phyloP scores from a whole-genome alignment of 1,139 yeast species.

The Yamadazyma atmosphaerica region DNA sequence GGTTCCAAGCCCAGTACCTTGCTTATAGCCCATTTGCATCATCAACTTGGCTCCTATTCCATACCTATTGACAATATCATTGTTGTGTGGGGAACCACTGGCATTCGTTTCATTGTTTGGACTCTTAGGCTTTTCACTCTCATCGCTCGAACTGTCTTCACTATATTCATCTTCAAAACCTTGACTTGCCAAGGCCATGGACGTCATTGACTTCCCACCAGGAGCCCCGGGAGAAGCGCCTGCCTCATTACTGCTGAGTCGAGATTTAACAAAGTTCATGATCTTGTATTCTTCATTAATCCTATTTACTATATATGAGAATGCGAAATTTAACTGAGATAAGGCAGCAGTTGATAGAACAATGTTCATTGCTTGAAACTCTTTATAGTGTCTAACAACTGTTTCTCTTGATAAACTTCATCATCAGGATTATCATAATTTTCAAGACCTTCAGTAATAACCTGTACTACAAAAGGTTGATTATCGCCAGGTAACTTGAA shows the following conservation, averaged over 20 bases:
- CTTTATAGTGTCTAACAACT: slow-evolving; percentile 24
- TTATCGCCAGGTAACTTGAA: slow-evolving; percentile 43
- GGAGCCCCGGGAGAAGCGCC: not conserved
- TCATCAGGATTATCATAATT: slow-evolving; percentile 28
- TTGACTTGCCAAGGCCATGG: not conserved
- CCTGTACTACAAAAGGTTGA: slow-evolving; percentile 43
- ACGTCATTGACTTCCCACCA: not conserved
- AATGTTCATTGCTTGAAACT: slow-evolving; percentile 9
- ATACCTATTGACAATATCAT: slow-evolving; percentile 32
- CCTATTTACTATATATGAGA: too few species aligned
- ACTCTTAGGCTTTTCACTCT: not conserved
- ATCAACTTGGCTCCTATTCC: slow-evolving; percentile 86
- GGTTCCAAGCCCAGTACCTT: slow-evolving; percentile 81
- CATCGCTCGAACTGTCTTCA: not conserved
- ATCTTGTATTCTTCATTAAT: not conserved
- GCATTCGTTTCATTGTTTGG: not conserved
- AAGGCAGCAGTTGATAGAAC: not conserved
- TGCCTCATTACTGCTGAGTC: not conserved
- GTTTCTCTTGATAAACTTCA: slow-evolving; percentile 22
- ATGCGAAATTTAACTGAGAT: not conserved
- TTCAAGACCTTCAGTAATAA: slow-evolving; percentile 42
- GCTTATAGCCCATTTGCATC: slow-evolving; percentile 82
- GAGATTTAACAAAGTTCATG: slow-evolving; percentile 2
- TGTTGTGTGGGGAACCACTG: not conserved
- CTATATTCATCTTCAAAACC: not conserved